Conservation (phyloP, 345 rosid genomes). For the Kernera saxatilis region DNA sequence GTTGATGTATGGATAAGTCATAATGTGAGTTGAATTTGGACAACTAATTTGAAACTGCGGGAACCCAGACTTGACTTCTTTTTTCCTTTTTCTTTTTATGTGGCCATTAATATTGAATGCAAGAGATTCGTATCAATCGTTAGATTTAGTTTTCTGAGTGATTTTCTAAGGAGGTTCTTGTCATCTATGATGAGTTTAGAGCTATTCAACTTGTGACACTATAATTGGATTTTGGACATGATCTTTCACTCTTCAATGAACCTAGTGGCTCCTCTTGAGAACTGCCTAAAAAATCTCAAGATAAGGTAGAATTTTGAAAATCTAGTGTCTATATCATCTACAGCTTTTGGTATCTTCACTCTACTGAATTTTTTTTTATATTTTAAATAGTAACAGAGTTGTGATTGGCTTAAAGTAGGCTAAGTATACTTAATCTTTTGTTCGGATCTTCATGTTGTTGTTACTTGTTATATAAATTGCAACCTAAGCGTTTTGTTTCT, state of each 20-base stretch:
- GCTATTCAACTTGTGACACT: background rate
- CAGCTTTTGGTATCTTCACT: background rate
- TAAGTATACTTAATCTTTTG: background rate
- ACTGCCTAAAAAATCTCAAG: background rate
- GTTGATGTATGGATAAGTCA: constrained; percentile 12
- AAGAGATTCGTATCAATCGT: constrained; percentile 11
- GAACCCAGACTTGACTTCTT: background rate
- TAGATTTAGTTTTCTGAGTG: background rate
- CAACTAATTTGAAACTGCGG: background rate
- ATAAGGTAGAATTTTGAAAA: background rate
- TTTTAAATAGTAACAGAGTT: background rate
- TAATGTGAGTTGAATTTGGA: constrained; percentile 7
- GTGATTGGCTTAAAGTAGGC: background rate
- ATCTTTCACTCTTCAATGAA: background rate
- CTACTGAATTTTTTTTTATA: background rate
- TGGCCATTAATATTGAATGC: background rate
- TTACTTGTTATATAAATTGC: background rate
- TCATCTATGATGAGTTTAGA: constrained; percentile 1
- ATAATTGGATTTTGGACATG: background rate
- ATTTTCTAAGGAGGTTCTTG: background rate
- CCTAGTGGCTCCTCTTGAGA: background rate
- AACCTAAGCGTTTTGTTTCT: background rate
- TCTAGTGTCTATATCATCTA: background rate
- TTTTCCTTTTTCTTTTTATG: background rate
- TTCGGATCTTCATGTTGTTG: background rate